Evolutionary conservation across 805 yeast genomes (phyloP).

Genomic region (Cyberlindnera xishuangbannaensis): DNA sequence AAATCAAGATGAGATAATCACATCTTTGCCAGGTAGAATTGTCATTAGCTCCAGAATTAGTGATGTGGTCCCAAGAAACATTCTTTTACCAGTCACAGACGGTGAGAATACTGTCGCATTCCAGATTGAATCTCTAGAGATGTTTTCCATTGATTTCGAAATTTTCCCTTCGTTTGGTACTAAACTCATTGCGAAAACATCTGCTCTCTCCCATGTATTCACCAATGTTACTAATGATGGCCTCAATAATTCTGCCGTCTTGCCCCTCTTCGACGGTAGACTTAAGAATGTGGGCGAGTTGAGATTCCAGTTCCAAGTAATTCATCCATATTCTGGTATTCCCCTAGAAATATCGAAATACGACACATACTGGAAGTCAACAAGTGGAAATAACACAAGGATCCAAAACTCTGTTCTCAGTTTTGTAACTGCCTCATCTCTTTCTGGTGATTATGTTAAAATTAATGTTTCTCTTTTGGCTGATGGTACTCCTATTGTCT

Average conservation of each 20-base stretch:
- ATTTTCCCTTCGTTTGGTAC: constrained; percentile 94
- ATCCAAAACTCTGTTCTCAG: constrained; percentile 41
- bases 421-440: constrained; percentile 86
- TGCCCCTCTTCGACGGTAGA: constrained; percentile 80
- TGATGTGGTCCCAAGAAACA: constrained; percentile 84
- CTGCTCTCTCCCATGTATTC: constrained; percentile 60
- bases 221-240: constrained; percentile 29
- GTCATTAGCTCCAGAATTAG: constrained; percentile 71
- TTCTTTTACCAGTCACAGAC: constrained; percentile 61
- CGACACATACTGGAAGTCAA: constrained; percentile 96
- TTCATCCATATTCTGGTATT: constrained; percentile 80
- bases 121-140: constrained; percentile 73
- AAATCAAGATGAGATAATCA: constrained; percentile 37
- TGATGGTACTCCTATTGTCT: constrained; percentile 83
- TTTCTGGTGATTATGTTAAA: constrained; percentile 73
- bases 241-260: constrained; percentile 34
- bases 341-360: constrained; percentile 86
- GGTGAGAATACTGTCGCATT: constrained; percentile 66
- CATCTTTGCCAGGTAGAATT: constrained; percentile 68
- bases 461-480: constrained; percentile 63
- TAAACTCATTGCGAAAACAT: constrained; percentile 80
- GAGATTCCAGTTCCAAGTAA: constrained; percentile 70
- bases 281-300: constrained; percentile 78
- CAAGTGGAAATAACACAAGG: constrained; percentile 41
- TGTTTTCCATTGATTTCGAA: constrained; percentile 79